These are phyloP conservation scores for Cucurbita pepo DNA, from an alignment of 306 rosid genomes.

Conservation along the genomic window DNA sequence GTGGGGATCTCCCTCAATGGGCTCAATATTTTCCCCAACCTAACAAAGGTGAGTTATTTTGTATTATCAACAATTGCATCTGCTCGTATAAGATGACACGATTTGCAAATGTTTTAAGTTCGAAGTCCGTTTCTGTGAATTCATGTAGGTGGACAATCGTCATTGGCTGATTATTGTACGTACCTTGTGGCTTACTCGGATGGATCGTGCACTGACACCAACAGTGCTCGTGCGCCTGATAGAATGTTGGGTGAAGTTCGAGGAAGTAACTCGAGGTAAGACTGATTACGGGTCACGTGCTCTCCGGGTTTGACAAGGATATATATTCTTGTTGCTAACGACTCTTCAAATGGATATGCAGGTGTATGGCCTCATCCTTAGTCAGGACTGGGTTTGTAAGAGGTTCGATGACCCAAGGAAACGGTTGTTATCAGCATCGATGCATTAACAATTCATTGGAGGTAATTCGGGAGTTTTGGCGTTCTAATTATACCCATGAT, in stretches of 20 bases:
- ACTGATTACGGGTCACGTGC: background rate
- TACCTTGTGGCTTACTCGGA: conserved; percentile 92
- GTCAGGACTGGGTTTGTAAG: conserved; percentile 90
- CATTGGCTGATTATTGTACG: conserved; percentile 98
- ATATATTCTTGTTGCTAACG: conserved; percentile 11
- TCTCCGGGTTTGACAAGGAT: background rate
- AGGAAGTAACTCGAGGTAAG: conserved; percentile 79
- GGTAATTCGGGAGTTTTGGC: conserved; percentile 30
- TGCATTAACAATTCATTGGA: conserved; percentile 65
- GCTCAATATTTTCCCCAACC: conserved; percentile 86
- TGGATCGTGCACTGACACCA: conserved; percentile 89
- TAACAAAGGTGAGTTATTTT: conserved; percentile 47
- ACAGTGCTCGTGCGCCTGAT: conserved; percentile 89
- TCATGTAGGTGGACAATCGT: conserved; percentile 85
- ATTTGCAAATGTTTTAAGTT: background rate
- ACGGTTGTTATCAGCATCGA: conserved; percentile 92
- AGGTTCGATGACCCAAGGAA: conserved; percentile 81
- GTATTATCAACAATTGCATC: background rate
- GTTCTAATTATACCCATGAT: background rate
- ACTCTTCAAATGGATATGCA: conserved; percentile 17
- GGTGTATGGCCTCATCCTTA: conserved; percentile 94
- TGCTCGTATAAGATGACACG: background rate
- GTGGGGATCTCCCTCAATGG: conserved; percentile 91
- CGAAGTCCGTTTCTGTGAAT: background rate
- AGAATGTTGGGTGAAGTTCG: conserved; percentile 97